Evolutionary conservation across 1,139 yeast genomes (phyloP).

Genomic region (Nakaseomyces delphensis): DNA sequence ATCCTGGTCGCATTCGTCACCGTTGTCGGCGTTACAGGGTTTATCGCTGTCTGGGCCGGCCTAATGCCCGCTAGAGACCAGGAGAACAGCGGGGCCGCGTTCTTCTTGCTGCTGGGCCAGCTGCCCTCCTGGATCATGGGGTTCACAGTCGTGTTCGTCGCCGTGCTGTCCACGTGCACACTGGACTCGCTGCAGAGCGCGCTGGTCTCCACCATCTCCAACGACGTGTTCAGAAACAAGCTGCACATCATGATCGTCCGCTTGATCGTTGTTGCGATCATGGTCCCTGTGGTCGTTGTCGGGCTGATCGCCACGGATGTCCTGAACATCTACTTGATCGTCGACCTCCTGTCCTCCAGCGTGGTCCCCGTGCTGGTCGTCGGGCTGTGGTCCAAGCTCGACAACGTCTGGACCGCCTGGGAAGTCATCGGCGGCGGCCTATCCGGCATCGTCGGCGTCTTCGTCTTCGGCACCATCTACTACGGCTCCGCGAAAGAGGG

Average conservation of each 20-base stretch:
- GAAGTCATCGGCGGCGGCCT: conserved; percentile 80
- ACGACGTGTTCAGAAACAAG: conserved; percentile 79
- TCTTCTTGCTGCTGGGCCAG: conserved; percentile 57
- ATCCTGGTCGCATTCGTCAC: conserved; percentile 56
- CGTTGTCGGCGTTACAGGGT: conserved; percentile 73
- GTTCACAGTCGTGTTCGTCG: conserved; percentile 65
- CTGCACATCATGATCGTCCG: conserved; percentile 60
- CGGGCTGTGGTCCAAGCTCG: conserved; percentile 55
- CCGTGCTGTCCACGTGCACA: conserved; percentile 74
- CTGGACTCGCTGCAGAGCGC: conserved; percentile 88
- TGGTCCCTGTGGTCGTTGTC: conserved; percentile 78
- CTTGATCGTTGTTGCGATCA: conserved; percentile 59
- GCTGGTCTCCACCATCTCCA: conserved; percentile 78
- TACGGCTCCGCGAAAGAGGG: conserved; percentile 66
- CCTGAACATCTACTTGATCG: conserved; percentile 78
- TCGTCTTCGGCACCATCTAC: conserved; percentile 75
- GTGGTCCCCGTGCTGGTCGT: conserved; percentile 79
- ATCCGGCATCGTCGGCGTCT: conserved; percentile 72
- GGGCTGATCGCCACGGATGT: conserved; percentile 79
- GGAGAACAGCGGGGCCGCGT: conserved; percentile 53
- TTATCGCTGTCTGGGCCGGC: conserved; percentile 87
- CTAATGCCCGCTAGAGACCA: conserved; percentile 52
- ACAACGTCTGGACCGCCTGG: conserved; percentile 67
- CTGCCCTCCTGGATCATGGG: conserved; percentile 90
- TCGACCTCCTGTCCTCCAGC: conserved; percentile 80